phyloP scores from a whole-genome alignment of 2,329 filamentous ascomycete genomes.

The Didymosphaeria variabile region DNA sequence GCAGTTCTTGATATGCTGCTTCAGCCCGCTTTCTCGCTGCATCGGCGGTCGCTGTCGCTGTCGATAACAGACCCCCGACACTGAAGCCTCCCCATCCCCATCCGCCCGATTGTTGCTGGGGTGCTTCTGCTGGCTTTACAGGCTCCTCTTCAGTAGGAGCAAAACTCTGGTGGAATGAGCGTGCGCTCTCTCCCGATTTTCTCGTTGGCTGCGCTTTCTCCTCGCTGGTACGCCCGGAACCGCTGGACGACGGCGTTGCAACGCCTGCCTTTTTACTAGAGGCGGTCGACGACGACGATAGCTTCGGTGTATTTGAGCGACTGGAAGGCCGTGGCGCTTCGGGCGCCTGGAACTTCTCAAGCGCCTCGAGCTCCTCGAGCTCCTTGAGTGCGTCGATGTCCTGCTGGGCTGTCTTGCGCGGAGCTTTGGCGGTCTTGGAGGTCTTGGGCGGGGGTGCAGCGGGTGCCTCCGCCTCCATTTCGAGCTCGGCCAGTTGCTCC shows the following conservation, averaged over 20 bases:
- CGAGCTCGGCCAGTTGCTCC: constrained; percentile 58
- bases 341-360: constrained; percentile 59
- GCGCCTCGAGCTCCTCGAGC: constrained; percentile 75
- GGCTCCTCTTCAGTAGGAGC: constrained; percentile 66
- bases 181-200: constrained; percentile 80
- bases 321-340: constrained; percentile 67
- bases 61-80: constrained; percentile 68
- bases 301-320: constrained; percentile 83
- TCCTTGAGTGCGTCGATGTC: constrained; percentile 84
- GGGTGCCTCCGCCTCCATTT: constrained; percentile 44
- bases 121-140: constrained; percentile 59
- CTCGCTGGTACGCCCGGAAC: constrained; percentile 61
- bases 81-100: constrained; percentile 67
- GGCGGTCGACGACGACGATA: constrained; percentile 57
- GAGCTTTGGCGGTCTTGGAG: constrained; percentile 57
- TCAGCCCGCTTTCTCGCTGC: constrained; percentile 93
- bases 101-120: constrained; percentile 53
- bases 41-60: constrained; percentile 79
- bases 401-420: constrained; percentile 51
- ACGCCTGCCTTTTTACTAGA: constrained; percentile 50
- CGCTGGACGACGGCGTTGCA: constrained; percentile 50
- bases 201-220: constrained; percentile 66
- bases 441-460: constrained; percentile 44
- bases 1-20: constrained; percentile 91
- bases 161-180: constrained; percentile 75